Percentiles rank a stretch among this genome's conserved stretches.
Conservation (phyloP, 1,284 basidiomycete species). For the Austroboletus novae-zelandiae region DNA sequence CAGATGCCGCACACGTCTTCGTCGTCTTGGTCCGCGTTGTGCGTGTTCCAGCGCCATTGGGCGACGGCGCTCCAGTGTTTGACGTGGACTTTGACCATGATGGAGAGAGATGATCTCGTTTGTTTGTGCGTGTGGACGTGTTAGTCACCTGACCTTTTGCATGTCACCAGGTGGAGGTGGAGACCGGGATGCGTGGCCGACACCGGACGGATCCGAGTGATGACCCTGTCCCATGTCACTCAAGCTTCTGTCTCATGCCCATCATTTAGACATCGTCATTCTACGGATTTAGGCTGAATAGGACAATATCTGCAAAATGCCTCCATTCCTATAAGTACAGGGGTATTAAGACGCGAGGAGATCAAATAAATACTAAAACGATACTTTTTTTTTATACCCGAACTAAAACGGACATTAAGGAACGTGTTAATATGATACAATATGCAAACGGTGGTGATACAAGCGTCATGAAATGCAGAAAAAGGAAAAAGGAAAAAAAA, state of each 20-base stretch:
- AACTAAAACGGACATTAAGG: background rate
- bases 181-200: too few species aligned
- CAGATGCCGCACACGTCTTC: conserved; percentile 95
- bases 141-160: conserved; percentile 11
- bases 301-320: background rate
- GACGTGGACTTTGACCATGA: conserved; percentile 73
- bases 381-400: background rate
- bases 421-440: conserved; percentile 5
- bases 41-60: conserved; percentile 83
- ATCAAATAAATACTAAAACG: conserved; percentile 1
- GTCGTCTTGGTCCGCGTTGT: conserved; percentile 56
- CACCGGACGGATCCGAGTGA: too few species aligned
- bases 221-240: too few species aligned
- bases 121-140: conserved; percentile 14
- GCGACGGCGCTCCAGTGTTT: conserved; percentile 86
- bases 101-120: background rate
- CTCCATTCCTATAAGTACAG: background rate
- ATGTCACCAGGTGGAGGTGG: conserved; percentile 1
- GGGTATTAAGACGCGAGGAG: background rate
- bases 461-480: background rate
- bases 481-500: background rate
- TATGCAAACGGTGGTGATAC: conserved; percentile 14
- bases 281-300: too few species aligned
- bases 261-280: too few species aligned
- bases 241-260: too few species aligned